Evolutionary conservation across 768 basidiomycete genomes (phyloP).

Genomic region (Collybiopsis luxurians): DNA sequence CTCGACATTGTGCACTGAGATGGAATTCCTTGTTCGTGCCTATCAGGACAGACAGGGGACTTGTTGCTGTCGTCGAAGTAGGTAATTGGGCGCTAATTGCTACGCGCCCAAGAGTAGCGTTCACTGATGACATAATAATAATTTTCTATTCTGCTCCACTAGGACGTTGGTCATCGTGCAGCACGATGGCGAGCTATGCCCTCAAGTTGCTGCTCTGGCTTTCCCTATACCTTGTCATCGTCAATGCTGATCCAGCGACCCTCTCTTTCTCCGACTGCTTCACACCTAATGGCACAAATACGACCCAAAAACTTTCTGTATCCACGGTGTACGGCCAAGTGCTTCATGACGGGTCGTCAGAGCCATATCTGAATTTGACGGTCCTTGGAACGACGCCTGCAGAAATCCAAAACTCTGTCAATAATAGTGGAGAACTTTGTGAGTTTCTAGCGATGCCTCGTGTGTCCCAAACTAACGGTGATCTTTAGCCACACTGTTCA

Average conservation of each 20-base stretch:
- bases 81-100: no score
- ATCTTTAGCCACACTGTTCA: slow-evolving; percentile 78
- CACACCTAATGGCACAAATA: slow-evolving; percentile 36
- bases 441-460: slow-evolving; percentile 24
- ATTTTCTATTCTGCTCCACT: neutral
- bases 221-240: neutral
- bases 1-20: no score
- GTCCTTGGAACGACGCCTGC: slow-evolving; percentile 64
- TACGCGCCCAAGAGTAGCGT: no score
- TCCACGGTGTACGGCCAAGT: slow-evolving; percentile 74
- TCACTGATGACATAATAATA: slow-evolving; percentile 2
- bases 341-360: slow-evolving; percentile 35
- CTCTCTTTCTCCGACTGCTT: slow-evolving; percentile 73
- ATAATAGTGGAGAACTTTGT: slow-evolving; percentile 67
- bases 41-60: no score
- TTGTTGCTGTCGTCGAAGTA: no score
- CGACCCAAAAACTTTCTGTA: slow-evolving; percentile 58
- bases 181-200: neutral
- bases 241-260: slow-evolving; percentile 53
- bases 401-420: slow-evolving; percentile 57
- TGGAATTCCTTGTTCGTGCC: no score
- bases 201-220: neutral
- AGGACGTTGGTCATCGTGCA: slow-evolving; percentile 2
- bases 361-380: slow-evolving; percentile 63
- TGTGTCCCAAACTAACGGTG: neutral